Evolutionary conservation across 306 rosid genomes (phyloP).

Genomic region (Fragaria vesca): DNA sequence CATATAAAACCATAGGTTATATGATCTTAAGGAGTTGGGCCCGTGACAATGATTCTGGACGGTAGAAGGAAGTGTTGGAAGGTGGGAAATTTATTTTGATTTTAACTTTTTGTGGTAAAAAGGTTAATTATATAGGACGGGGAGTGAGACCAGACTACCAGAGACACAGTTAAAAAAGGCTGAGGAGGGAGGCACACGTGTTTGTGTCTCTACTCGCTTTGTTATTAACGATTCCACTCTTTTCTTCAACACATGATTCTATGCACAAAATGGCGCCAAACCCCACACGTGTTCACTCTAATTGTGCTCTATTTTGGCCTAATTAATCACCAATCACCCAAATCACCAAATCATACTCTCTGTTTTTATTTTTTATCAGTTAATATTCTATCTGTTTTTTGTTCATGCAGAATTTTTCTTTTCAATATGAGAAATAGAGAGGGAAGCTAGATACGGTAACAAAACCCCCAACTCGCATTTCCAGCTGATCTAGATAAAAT

Average conservation of each 20-base stretch:
- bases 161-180: background rate
- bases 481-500: no score
- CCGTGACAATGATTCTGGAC: constrained; percentile 21
- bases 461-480: no score
- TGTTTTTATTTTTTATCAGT: no score
- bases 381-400: no score
- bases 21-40: constrained; percentile 1
- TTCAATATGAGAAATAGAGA: no score
- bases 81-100: background rate
- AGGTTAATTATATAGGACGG: background rate
- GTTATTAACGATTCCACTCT: background rate
- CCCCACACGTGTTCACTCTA: background rate
- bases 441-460: no score
- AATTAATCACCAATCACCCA: background rate
- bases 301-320: background rate
- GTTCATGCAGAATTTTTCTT: no score
- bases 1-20: background rate
- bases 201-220: background rate
- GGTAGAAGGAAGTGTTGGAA: background rate
- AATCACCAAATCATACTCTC: no score
- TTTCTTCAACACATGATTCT: background rate
- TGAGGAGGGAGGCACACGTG: background rate
- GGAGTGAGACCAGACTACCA: background rate
- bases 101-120: background rate
- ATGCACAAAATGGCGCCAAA: background rate